These are phyloP conservation scores for Sesbania bispinosa DNA, from an alignment of 306 rosid species.

Conservation along the genomic window DNA sequence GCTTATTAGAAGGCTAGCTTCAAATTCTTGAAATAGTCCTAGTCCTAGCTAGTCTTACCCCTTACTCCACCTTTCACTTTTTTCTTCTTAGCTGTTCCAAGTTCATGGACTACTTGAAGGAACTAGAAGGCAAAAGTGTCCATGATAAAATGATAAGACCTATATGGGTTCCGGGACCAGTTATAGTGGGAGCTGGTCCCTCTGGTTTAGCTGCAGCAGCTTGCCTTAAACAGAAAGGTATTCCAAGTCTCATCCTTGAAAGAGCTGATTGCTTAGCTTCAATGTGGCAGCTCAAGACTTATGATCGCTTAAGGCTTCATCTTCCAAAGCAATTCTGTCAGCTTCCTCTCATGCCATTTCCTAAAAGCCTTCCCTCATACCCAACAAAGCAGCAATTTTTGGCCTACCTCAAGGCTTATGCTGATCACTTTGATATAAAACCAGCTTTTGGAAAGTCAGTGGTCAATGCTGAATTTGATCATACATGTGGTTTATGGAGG, in stretches of 20 bases:
- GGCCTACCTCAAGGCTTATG: slow-evolving; percentile 52
- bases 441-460: slow-evolving; percentile 54
- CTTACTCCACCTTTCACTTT: neutral
- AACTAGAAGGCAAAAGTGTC: slow-evolving; percentile 56
- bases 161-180: slow-evolving; percentile 49
- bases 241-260: slow-evolving; percentile 69
- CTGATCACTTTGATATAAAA: slow-evolving; percentile 48
- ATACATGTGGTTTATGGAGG: slow-evolving; percentile 42
- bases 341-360: slow-evolving; percentile 79
- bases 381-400: slow-evolving; percentile 84
- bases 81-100: neutral
- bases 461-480: slow-evolving; percentile 56
- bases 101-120: slow-evolving; percentile 68
- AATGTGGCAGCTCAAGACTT: slow-evolving; percentile 79
- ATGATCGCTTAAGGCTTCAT: slow-evolving; percentile 86
- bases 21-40: neutral
- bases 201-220: slow-evolving; percentile 91
- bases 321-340: slow-evolving; percentile 89
- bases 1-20: neutral
- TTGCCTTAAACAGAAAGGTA: slow-evolving; percentile 72
- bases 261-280: slow-evolving; percentile 76
- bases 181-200: slow-evolving; percentile 96
- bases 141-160: slow-evolving; percentile 42
- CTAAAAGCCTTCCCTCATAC: slow-evolving; percentile 66
- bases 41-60: neutral